phyloP scores from a whole-genome alignment of 2,329 filamentous ascomycete genomes.

The Cladosporium sp. region DNA sequence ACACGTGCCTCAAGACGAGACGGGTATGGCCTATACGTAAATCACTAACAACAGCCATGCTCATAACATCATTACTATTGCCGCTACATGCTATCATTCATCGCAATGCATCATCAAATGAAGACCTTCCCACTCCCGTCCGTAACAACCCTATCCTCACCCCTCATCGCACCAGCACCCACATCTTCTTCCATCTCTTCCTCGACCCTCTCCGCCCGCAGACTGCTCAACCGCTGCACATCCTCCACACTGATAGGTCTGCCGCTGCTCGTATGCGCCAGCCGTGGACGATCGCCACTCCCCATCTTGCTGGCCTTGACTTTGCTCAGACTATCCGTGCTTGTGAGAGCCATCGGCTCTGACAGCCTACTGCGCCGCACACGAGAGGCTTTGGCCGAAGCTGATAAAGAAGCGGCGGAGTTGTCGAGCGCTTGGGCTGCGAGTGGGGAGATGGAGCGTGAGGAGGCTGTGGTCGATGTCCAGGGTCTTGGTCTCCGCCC shows the following conservation, averaged over 20 bases:
- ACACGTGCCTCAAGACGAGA: too few relatives aligned
- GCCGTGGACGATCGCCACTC: conserved; percentile 12
- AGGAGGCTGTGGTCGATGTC: neutral
- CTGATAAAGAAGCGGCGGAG: neutral
- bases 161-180: conserved; percentile 17
- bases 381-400: neutral
- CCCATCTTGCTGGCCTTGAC: neutral
- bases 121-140: conserved; percentile 8
- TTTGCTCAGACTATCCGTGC: conserved; percentile 28
- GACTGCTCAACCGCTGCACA: conserved; percentile 26
- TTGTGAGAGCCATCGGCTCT: conserved; percentile 25
- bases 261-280: conserved; percentile 19
- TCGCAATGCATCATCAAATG: neutral
- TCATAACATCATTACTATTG: neutral
- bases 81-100: neutral
- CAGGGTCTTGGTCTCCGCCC: neutral
- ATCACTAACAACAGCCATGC: too few relatives aligned
- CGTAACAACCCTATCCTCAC: neutral
- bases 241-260: conserved; percentile 24
- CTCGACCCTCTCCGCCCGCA: conserved; percentile 21
- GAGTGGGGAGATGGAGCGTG: neutral
- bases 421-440: conserved; percentile 1
- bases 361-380: conserved; percentile 18
- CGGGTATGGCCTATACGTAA: too few relatives aligned
- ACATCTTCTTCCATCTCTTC: conserved; percentile 15